A percentile compares a stretch with the other conserved stretches of the same genome.
These are phyloP conservation scores for Pistacia vera DNA, from an alignment of 345 rosid genomes.

Conservation along the genomic window DNA sequence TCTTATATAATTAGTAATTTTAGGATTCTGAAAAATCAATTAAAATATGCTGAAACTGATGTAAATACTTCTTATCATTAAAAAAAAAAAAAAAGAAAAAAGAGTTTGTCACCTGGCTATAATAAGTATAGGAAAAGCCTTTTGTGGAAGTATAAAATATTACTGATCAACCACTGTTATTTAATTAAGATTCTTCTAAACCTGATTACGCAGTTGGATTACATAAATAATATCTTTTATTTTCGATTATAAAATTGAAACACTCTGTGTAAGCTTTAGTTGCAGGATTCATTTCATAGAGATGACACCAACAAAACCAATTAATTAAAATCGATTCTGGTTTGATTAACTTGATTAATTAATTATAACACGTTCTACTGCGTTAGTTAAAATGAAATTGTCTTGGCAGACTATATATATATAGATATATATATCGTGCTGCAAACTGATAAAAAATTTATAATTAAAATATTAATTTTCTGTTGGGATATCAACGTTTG, in stretches of 20 bases:
- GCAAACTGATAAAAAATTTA: no score
- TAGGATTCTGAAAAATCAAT: no score
- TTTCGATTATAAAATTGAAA: background rate
- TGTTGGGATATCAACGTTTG: conserved; percentile 20
- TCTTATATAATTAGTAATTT: no score
- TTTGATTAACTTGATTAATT: background rate
- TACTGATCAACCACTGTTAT: background rate
- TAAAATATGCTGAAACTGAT: no score
- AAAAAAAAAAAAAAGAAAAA: no score
- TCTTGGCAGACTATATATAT: background rate
- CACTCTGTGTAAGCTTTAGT: background rate
- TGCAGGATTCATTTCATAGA: conserved; percentile 5
- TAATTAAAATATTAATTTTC: background rate
- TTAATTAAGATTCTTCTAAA: background rate
- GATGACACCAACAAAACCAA: background rate
- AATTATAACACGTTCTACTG: background rate
- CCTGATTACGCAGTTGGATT: background rate
- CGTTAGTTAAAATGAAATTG: background rate
- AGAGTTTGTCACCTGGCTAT: no score
- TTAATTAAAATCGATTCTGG: background rate
- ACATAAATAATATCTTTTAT: background rate
- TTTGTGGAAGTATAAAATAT: background rate
- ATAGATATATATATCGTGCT: no score
- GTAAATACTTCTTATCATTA: no score
- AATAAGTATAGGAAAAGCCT: background rate